These are phyloP conservation scores for Phaffia rhodozyma DNA, from an alignment of 1,284 basidiomycete species.

Conservation along the genomic window DNA sequence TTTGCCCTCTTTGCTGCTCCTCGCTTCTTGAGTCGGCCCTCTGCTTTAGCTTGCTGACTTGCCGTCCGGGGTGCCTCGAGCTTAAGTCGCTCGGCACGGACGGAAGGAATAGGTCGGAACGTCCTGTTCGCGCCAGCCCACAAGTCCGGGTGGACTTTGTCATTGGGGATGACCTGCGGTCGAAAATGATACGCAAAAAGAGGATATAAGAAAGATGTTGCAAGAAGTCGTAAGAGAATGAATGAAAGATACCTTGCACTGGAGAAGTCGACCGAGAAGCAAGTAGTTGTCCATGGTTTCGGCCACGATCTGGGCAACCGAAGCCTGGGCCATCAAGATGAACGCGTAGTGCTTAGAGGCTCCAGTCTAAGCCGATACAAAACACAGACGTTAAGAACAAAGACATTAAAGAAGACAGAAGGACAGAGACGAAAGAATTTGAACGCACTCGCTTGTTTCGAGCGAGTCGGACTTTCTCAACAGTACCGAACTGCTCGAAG, in stretches of 20 bases:
- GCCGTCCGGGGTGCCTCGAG: slow-evolving; percentile 77
- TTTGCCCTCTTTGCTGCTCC: slow-evolving; percentile 68
- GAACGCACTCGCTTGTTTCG: slow-evolving; percentile 74
- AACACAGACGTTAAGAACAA: background rate
- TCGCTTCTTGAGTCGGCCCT: slow-evolving; percentile 60
- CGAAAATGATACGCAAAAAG: background rate
- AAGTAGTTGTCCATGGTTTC: slow-evolving; percentile 99
- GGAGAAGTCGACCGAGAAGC: slow-evolving; percentile 81
- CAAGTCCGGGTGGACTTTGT: slow-evolving; percentile 79
- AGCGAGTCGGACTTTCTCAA: slow-evolving; percentile 77
- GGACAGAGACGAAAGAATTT: background rate
- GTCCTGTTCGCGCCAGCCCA: slow-evolving; percentile 97
- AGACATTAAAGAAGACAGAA: background rate
- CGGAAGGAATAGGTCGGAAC: slow-evolving; percentile 64
- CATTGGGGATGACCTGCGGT: slow-evolving; percentile 54
- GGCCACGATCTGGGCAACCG: slow-evolving; percentile 86
- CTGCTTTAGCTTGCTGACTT: slow-evolving; percentile 54
- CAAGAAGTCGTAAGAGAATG: background rate
- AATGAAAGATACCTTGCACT: slow-evolving; percentile 48
- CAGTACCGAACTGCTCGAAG: slow-evolving; percentile 87
- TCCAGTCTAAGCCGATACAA: slow-evolving; percentile 54
- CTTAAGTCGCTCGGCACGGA: slow-evolving; percentile 55
- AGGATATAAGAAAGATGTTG: background rate
- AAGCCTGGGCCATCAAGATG: slow-evolving; percentile 79
- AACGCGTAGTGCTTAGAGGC: slow-evolving; percentile 94